Conservation (phyloP, 2,329 filamentous ascomycete genomes). For the Penicillium glabrum region DNA sequence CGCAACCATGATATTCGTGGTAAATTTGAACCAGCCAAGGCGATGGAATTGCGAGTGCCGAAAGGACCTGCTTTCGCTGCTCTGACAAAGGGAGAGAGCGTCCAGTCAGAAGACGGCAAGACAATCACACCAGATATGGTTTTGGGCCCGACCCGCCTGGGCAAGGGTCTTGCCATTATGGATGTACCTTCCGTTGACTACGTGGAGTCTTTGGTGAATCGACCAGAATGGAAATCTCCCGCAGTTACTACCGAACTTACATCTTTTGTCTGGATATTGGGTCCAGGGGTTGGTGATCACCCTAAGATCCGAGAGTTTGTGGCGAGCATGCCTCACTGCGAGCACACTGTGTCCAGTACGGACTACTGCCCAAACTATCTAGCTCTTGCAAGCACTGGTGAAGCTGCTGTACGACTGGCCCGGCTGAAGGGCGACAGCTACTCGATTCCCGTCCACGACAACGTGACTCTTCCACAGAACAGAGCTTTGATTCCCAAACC, state of each 20-base stretch:
- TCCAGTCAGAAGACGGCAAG: constrained; percentile 63
- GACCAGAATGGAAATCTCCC: constrained; percentile 69
- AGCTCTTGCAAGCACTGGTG: constrained; percentile 65
- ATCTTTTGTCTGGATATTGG: constrained; percentile 79
- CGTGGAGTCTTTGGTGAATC: constrained; percentile 65
- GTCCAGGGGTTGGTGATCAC: constrained; percentile 64
- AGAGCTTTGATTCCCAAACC: constrained; percentile 23
- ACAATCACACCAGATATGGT: constrained; percentile 86
- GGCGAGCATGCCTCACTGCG: constrained; percentile 56
- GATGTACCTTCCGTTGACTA: constrained; percentile 74
- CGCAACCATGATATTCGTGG: constrained; percentile 74
- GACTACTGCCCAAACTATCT: constrained; percentile 77
- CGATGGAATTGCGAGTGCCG: constrained; percentile 63
- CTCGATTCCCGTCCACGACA: constrained; percentile 65
- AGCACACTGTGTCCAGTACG: constrained; percentile 75
- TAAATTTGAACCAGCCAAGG: constrained; percentile 70
- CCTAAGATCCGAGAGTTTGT: constrained; percentile 69
- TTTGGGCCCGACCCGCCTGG: constrained; percentile 64
- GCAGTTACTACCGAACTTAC: constrained; percentile 67
- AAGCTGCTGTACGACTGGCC: constrained; percentile 67
- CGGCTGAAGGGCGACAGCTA: constrained; percentile 74
- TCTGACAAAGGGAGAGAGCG: constrained; percentile 64
- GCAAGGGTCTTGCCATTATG: constrained; percentile 74
- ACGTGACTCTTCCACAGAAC: constrained; percentile 48
- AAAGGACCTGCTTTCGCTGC: constrained; percentile 58